Percentiles rank a stretch among this genome's conserved stretches.
phyloP scores from a whole-genome alignment of 345 rosid species.

The Citrus reticulata region DNA sequence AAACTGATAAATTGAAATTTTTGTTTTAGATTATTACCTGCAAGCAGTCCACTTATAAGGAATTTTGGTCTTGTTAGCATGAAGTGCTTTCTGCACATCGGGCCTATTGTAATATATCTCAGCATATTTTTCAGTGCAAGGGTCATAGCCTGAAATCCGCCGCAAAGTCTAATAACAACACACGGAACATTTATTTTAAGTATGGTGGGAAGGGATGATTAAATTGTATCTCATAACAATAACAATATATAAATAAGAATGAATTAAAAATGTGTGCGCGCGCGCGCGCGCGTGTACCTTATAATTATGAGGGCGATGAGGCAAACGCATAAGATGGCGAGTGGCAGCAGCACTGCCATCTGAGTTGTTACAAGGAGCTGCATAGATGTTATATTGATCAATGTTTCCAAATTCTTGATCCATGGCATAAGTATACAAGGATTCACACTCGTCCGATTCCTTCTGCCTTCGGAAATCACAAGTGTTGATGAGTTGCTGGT shows the following conservation, averaged over 20 bases:
- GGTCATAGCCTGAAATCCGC: constrained; percentile 83
- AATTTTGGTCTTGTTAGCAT: constrained; percentile 68
- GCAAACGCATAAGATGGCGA: constrained; percentile 50
- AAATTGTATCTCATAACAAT: too few relatives aligned
- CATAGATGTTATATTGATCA: constrained; percentile 91
- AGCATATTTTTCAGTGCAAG: constrained; percentile 96
- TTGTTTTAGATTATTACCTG: too few relatives aligned
- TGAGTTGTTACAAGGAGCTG: constrained; percentile 85
- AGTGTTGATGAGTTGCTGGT: constrained; percentile 68
- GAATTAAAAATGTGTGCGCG: too few relatives aligned
- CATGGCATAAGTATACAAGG: constrained; percentile 85
- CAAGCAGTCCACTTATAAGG: constrained; percentile 80
- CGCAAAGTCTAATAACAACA: constrained; percentile 39
- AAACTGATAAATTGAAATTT: too few relatives aligned
- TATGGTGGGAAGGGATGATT: too few relatives aligned
- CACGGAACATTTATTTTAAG: too few relatives aligned
- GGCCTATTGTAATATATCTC: constrained; percentile 89
- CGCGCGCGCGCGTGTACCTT: rapidly evolving
- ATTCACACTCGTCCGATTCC: constrained; percentile 87
- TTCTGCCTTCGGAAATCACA: constrained; percentile 79
- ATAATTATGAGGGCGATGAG: constrained; percentile 46
- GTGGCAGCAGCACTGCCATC: constrained; percentile 43
- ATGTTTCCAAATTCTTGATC: constrained; percentile 93
- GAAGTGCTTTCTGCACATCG: constrained; percentile 87
- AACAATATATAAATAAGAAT: too few relatives aligned